phyloP scores from a whole-genome alignment of 495 filamentous ascomycete species.

The Neurospora sp. region DNA sequence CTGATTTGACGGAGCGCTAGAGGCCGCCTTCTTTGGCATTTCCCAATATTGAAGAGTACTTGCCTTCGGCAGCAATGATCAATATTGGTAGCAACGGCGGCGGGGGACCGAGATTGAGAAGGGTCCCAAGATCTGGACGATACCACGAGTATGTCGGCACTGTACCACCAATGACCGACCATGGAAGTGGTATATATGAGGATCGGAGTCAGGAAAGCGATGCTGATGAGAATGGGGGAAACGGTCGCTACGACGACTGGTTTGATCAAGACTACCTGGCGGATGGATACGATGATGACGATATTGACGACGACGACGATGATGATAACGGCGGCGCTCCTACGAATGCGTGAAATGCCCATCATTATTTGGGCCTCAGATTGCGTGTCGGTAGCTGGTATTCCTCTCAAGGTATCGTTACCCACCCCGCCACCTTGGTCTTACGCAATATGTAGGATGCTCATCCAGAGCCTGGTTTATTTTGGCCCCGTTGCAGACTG shows the following conservation, averaged over 20 bases:
- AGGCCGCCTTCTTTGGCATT: slow-evolving; percentile 8
- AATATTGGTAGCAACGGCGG: not conserved
- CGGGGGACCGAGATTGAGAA: not conserved
- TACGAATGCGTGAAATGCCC: not conserved
- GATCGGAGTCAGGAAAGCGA: not conserved
- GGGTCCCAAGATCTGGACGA: not conserved
- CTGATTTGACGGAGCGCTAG: slow-evolving; percentile 23
- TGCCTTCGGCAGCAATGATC: not conserved
- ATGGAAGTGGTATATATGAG: not conserved
- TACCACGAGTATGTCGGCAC: not conserved
- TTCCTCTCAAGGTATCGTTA: not conserved
- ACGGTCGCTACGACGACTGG: not conserved
- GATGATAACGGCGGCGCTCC: not conserved
- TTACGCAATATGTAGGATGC: not conserved
- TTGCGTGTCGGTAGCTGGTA: not conserved
- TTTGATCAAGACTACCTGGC: not conserved
- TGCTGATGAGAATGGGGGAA: not conserved
- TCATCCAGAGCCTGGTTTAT: not conserved
- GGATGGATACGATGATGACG: not conserved
- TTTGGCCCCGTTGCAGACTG: not conserved
- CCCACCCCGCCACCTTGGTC: not conserved
- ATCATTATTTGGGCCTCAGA: not conserved
- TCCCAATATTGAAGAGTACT: not conserved
- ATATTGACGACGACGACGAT: not conserved
- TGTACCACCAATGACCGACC: not conserved